Evolutionary conservation across 2,329 filamentous ascomycete species (phyloP).

Genomic region (Corynespora cassiicola): DNA sequence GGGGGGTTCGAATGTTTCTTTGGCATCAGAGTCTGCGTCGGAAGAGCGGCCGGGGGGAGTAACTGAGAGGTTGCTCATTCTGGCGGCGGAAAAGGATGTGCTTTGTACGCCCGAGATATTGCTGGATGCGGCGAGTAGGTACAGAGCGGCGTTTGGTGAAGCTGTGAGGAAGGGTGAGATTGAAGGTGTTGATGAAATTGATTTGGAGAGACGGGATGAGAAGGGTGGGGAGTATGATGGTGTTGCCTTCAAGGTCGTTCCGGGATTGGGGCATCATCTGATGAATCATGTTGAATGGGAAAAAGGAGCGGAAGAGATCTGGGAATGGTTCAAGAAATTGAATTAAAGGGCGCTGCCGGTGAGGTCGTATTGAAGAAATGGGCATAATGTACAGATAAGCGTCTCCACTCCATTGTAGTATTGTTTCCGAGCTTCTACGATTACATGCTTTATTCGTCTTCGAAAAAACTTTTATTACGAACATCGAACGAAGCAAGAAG

Average conservation of each 20-base stretch:
- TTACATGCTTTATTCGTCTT: too few relatives aligned
- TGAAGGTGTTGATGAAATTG: slow-evolving; percentile 23
- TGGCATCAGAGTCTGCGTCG: slow-evolving; percentile 6
- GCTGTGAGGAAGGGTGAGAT: slow-evolving; percentile 41
- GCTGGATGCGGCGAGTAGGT: slow-evolving; percentile 47
- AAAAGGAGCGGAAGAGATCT: slow-evolving; percentile 53
- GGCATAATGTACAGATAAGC: too few relatives aligned
- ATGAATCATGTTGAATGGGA: slow-evolving; percentile 61
- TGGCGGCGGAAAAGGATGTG: slow-evolving; percentile 33
- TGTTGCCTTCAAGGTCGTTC: slow-evolving; percentile 52
- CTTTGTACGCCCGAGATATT: slow-evolving; percentile 35
- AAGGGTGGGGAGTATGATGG: slow-evolving; percentile 28
- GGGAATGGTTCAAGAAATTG: slow-evolving; percentile 47
- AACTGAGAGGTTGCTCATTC: slow-evolving; percentile 23
- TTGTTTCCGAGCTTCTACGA: too few relatives aligned
- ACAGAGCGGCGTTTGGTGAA: slow-evolving; percentile 39
- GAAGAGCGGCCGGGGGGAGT: slow-evolving; percentile 3
- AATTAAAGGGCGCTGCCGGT: too few relatives aligned
- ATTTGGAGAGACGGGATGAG: slow-evolving; percentile 5
- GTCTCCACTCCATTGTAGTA: too few relatives aligned
- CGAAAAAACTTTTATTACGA: too few relatives aligned
- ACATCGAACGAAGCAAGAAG: too few relatives aligned
- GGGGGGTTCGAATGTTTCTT: slow-evolving; percentile 40
- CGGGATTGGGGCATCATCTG: slow-evolving; percentile 59
- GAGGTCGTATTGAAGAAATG: too few relatives aligned